Conservation (phyloP, 1,284 basidiomycete species). For the Naganishia cerealis region DNA sequence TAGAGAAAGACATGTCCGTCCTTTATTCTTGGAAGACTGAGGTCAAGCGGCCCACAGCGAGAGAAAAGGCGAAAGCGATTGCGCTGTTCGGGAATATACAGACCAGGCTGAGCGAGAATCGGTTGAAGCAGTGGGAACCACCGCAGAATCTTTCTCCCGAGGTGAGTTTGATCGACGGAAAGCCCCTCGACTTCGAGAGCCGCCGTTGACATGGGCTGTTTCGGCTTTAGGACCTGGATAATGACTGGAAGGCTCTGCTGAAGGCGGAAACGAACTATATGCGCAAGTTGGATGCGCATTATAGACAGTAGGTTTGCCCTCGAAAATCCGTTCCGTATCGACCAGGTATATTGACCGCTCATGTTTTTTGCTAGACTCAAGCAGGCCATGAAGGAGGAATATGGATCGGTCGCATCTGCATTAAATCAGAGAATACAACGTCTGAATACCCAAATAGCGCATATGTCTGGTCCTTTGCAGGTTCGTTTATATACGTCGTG, state of each 20-base stretch:
- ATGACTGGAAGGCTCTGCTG: conserved; percentile 72
- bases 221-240: conserved; percentile 66
- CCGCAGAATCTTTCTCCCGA: conserved; percentile 66
- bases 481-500: conserved; percentile 54
- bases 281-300: conserved; percentile 18
- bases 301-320: conserved; percentile 4
- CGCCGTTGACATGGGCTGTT: not conserved
- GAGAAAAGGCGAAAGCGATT: conserved; percentile 19
- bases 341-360: conserved; percentile 21
- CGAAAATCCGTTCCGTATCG: not conserved
- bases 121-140: conserved; percentile 78
- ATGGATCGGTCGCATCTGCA: conserved; percentile 78
- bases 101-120: conserved; percentile 90
- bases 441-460: conserved; percentile 73
- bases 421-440: conserved; percentile 72
- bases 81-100: conserved; percentile 84
- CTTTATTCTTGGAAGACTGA: conserved; percentile 22
- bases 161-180: conserved; percentile 51
- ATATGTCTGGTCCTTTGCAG: conserved; percentile 75
- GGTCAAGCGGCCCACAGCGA: conserved; percentile 15
- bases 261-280: conserved; percentile 65
- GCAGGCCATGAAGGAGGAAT: conserved; percentile 77
- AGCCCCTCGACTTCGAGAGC: not conserved
- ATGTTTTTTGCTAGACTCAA: conserved; percentile 69
- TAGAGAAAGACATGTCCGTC: conserved; percentile 12